Conservation (phyloP, 2,329 filamentous ascomycete genomes). For the Phyllosticta ampelicida region DNA sequence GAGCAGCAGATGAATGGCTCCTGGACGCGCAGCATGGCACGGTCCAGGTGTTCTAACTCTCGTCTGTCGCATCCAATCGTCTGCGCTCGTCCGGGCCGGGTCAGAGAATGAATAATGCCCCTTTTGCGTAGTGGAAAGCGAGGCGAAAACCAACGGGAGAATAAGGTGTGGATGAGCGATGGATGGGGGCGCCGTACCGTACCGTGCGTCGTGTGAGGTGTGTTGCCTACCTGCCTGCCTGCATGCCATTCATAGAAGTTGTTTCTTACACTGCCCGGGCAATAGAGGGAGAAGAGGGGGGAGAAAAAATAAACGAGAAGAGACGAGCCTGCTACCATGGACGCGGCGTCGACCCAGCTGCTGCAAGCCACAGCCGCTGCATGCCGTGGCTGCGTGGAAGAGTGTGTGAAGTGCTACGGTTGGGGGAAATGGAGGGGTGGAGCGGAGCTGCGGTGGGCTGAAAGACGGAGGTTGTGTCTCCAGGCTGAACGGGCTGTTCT, state of each 20-base stretch:
- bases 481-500: neutral
- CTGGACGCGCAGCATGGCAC: neutral
- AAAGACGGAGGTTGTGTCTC: neutral
- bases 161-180: neutral
- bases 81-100: neutral
- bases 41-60: neutral
- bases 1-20: neutral
- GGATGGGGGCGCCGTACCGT: neutral
- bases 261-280: neutral
- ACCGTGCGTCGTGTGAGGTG: neutral
- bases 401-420: neutral
- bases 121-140: neutral
- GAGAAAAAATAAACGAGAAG: neutral
- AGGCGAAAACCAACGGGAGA: neutral
- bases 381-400: neutral
- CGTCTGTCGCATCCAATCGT: neutral
- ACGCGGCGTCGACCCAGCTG: neutral
- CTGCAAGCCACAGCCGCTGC: slow-evolving; percentile 9
- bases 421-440: neutral
- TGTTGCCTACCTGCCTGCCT: neutral
- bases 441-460: neutral
- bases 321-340: neutral
- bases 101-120: neutral
- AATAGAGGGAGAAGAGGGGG: neutral
- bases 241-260: neutral